These are phyloP conservation scores for Solanum rostratum DNA, from an alignment of 257 asterid genomes.

Conservation along the genomic window DNA sequence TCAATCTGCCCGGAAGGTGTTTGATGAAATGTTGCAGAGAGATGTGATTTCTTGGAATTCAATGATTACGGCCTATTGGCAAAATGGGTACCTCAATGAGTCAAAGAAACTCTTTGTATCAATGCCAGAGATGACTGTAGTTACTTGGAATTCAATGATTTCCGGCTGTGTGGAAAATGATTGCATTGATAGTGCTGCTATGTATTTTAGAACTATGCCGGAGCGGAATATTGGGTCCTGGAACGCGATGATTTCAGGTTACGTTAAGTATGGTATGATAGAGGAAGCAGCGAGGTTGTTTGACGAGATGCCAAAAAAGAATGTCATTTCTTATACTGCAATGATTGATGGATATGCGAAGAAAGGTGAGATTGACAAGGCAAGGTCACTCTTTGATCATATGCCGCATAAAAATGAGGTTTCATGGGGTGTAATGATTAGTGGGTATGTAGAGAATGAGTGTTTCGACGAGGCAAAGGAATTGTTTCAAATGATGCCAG, in stretches of 20 bases:
- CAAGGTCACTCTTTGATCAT: neutral
- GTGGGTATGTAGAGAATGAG: slow-evolving; percentile 3
- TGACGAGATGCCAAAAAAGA: slow-evolving; percentile 2
- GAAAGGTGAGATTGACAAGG: neutral
- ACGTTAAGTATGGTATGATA: neutral
- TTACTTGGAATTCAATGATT: slow-evolving; percentile 9
- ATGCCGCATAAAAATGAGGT: slow-evolving; percentile 3
- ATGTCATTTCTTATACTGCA: slow-evolving; percentile 10
- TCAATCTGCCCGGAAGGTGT: neutral
- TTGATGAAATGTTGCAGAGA: neutral
- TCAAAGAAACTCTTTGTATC: neutral
- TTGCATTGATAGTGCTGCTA: slow-evolving; percentile 1
- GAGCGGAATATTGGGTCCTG: neutral
- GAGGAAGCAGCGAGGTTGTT: slow-evolving; percentile 6
- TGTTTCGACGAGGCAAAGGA: slow-evolving; percentile 7
- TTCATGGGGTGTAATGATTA: slow-evolving; percentile 11
- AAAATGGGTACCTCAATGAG: slow-evolving; percentile 1
- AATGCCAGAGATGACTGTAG: slow-evolving; percentile 4
- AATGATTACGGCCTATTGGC: slow-evolving; percentile 11
- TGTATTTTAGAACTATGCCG: slow-evolving; percentile 10
- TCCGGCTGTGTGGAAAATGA: slow-evolving; percentile 9
- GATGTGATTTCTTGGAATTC: slow-evolving; percentile 6
- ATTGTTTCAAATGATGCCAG: slow-evolving; percentile 1
- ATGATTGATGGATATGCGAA: slow-evolving; percentile 1
- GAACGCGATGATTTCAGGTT: slow-evolving; percentile 9